Evolutionary conservation across 106 monocot genomes (phyloP).

Genomic region (Agapanthus africanus): DNA sequence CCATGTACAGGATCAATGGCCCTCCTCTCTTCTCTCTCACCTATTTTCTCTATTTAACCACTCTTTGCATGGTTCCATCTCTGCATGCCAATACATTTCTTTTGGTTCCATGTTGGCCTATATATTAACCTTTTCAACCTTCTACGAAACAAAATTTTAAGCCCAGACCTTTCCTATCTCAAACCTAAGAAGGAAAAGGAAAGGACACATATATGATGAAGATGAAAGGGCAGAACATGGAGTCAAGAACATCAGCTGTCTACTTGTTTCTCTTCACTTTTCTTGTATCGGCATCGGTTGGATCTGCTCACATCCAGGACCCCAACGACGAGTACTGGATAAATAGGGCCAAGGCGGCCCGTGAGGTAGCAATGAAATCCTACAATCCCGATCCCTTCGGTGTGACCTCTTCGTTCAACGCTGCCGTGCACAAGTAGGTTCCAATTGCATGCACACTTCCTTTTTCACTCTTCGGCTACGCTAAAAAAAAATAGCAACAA

Average conservation of each 20-base stretch:
- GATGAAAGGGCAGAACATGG: no score
- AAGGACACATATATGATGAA: neutral
- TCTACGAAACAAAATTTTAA: neutral
- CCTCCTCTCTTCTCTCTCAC: neutral
- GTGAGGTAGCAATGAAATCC: slow-evolving; percentile 1
- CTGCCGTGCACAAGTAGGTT: slow-evolving; percentile 20
- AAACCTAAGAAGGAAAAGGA: neutral
- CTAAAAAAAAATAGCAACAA: neutral
- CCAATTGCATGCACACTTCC: no score
- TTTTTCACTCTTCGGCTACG: neutral
- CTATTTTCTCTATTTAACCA: neutral
- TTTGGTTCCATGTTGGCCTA: neutral
- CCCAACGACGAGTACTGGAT: slow-evolving; percentile 44
- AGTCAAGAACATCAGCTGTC: neutral
- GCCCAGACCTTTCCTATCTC: neutral
- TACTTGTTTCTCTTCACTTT: neutral
- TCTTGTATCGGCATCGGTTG: slow-evolving; percentile 1
- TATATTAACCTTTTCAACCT: neutral
- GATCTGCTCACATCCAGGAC: slow-evolving; percentile 14
- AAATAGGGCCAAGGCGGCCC: slow-evolving; percentile 21
- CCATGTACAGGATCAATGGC: neutral
- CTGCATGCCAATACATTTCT: neutral
- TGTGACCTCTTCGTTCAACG: slow-evolving; percentile 25
- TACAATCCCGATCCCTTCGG: slow-evolving; percentile 23
- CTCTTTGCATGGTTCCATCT: neutral